Percentiles rank a stretch among this genome's conserved stretches.
Conservation (phyloP, 441 rosid species). For the Brassica hybrid region DNA sequence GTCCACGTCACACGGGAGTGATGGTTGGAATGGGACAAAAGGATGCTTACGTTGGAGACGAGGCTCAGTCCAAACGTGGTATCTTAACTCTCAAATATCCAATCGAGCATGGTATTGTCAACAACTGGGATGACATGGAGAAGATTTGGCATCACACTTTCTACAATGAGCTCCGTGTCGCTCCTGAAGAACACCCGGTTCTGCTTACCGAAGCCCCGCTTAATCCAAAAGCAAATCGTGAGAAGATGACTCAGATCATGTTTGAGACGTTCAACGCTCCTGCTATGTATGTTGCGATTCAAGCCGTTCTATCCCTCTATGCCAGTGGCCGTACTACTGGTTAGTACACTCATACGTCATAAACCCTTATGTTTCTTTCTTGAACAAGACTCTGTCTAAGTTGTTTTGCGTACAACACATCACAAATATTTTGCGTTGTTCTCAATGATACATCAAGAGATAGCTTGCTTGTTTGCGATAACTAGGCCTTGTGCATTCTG, state of each 20-base stretch:
- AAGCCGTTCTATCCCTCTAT: conserved; percentile 54
- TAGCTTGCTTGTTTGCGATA: too few relatives aligned
- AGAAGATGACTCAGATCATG: conserved; percentile 53
- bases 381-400: not conserved
- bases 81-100: conserved; percentile 56
- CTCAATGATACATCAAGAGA: not conserved
- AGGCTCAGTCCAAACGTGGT: conserved; percentile 56
- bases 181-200: conserved; percentile 49
- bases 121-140: conserved; percentile 54
- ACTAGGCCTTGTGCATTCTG: too few relatives aligned
- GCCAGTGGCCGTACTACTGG: conserved; percentile 61
- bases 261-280: conserved; percentile 48
- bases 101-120: conserved; percentile 54
- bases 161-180: conserved; percentile 51
- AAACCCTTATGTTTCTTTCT: not conserved
- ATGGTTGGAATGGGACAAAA: conserved; percentile 63
- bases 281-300: conserved; percentile 51
- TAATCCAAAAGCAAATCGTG: conserved; percentile 48
- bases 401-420: not conserved
- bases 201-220: conserved; percentile 49
- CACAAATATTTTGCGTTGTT: not conserved
- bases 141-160: conserved; percentile 54
- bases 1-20: conserved; percentile 56
- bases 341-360: not conserved
- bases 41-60: conserved; percentile 56